Percentiles rank a stretch among this genome's conserved stretches.
These are phyloP conservation scores for Anaeromyces robustus DNA, from an alignment of 192 early-diverging fungal species.

Conservation along the genomic window DNA sequence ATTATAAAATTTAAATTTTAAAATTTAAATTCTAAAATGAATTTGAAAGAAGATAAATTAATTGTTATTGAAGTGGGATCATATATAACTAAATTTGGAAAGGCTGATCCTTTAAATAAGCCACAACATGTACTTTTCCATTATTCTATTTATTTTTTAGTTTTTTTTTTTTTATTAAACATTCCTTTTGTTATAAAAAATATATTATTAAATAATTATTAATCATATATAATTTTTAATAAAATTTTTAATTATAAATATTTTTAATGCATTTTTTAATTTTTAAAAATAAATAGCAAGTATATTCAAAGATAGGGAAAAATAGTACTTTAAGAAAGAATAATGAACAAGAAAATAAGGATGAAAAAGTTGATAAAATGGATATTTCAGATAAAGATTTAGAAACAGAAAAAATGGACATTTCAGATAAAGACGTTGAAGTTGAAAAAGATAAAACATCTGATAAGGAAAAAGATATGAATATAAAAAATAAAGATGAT, in stretches of 20 bases:
- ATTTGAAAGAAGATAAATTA: conserved; percentile 51
- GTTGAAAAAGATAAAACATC: too few species aligned
- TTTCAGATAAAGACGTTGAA: too few species aligned
- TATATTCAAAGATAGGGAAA: background rate
- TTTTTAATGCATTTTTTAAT: background rate
- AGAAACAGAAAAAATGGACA: background rate
- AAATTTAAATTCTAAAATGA: background rate
- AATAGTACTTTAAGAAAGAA: background rate
- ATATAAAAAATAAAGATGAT: background rate
- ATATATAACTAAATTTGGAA: conserved; percentile 55
- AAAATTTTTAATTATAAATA: background rate
- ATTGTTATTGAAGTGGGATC: conserved; percentile 80
- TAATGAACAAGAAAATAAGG: background rate
- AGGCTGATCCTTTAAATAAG: conserved; percentile 56
- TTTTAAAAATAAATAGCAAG: background rate
- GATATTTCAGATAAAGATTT: background rate
- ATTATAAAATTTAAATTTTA: too few species aligned
- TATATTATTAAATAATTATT: background rate
- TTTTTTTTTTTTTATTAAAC: background rate
- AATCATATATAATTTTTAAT: too few species aligned
- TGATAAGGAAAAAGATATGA: background rate
- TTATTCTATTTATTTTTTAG: conserved; percentile 4
- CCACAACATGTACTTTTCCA: conserved; percentile 23
- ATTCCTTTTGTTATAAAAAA: background rate
- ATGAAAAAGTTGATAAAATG: background rate